Evolutionary conservation across 2,329 filamentous ascomycete genomes (phyloP).

Genomic region (Xylariaceae sp.): DNA sequence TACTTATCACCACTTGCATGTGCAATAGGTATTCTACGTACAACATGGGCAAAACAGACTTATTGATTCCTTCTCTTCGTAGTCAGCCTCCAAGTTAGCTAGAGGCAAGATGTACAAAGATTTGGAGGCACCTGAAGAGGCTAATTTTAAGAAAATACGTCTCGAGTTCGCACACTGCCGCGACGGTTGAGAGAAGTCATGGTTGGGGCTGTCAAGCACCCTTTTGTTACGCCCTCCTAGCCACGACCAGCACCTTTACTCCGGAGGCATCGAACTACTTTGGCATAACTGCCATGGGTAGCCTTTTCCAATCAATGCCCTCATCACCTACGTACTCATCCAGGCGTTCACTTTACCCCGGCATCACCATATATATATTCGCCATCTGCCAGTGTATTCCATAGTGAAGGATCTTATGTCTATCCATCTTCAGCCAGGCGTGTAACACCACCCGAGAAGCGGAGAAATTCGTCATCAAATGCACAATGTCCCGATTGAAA

Average conservation of each 20-base stretch:
- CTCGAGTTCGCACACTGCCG: not conserved
- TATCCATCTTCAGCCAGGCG: not conserved
- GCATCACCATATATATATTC: not conserved
- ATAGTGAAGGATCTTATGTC: not conserved
- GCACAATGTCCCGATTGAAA: not conserved
- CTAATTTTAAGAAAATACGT: not conserved
- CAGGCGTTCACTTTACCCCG: not conserved
- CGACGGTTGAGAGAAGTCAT: not conserved
- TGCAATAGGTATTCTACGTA: too few species aligned
- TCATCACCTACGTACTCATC: not conserved
- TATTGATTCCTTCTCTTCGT: conserved; percentile 8
- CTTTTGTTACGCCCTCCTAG: not conserved
- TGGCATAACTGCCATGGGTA: not conserved
- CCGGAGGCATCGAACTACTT: not conserved
- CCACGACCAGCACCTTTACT: not conserved
- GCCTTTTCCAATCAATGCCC: not conserved
- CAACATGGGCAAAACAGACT: conserved; percentile 4
- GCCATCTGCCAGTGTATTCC: not conserved
- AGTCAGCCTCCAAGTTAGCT: not conserved
- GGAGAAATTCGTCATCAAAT: not conserved
- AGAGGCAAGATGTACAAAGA: not conserved
- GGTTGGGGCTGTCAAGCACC: not conserved
- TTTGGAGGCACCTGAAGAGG: not conserved
- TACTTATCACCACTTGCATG: too few species aligned
- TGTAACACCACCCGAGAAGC: not conserved